Base-by-base conservation (phyloP, 2,329 filamentous ascomycete species). In the Setomelanomma holmii region DNA sequence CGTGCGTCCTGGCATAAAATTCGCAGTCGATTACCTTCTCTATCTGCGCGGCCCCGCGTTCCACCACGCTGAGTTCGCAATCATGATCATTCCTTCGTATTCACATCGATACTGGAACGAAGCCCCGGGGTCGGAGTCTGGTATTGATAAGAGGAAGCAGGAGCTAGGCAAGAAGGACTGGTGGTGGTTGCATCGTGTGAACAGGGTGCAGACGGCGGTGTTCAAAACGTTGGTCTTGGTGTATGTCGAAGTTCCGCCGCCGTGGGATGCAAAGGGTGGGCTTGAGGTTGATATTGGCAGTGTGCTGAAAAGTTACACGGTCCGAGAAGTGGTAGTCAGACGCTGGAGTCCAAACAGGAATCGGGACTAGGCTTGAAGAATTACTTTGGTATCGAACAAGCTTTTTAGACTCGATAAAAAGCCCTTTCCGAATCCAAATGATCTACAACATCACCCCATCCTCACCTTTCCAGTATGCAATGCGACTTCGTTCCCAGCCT, bases 31-130 rank as follows among this genome's bases (percentile, higher is more conserved):
- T 74, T 97, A 91, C 79, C 79, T 99, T n/a, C 83, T 99, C 6
- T 99, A 99, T 76, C 88, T 91, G 50, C 88, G 92, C 17, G 95
- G 95, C 0, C 95, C 95, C 0, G 93, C 95, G 0, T 98, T 99
- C 73, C 87, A 91, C 19, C 95, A 99, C 70, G 95, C 95, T 19
- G 92, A 98, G 69, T 99, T 97, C 69, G 93, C 91, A 0, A 78
- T 97, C 38, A 81, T 93, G 20, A 86, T 99, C 35, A 71, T 98
- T 3, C 93, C 95, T 0, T 88, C 91, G 0, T 98, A 96, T 69
- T 87, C 77, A 5, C 80, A 95, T 68, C 69, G 84, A 0, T 86
- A 88, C 67, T 97, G 93, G 92, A 78, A 73, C 1, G 69, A 71
- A 5, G 76, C 78, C 38, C 79, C 78, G 0, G 67, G 77, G 20